These are phyloP conservation scores for Bolboschoenoplectus hybrid DNA, from an alignment of 202 grass and related monocot species.

Conservation along the genomic window DNA sequence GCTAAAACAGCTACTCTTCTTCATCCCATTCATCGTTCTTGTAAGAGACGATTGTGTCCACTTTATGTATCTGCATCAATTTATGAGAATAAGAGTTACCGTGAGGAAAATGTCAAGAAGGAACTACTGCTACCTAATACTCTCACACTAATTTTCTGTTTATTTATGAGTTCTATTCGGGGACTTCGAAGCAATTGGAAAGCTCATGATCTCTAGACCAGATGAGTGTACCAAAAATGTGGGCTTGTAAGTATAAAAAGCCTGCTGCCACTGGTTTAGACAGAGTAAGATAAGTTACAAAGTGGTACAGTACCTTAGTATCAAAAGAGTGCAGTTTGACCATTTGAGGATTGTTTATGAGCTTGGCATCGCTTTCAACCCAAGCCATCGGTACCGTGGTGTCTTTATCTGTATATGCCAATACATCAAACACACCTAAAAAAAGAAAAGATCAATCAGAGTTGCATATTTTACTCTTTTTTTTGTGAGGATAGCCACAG, in stretches of 20 bases:
- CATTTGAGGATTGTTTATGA: conserved; percentile 93
- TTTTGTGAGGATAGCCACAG: neutral
- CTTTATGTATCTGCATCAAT: conserved; percentile 89
- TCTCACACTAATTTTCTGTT: too few species aligned
- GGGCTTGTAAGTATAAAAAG: neutral
- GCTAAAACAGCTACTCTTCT: conserved; percentile 44
- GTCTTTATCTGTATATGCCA: conserved; percentile 93
- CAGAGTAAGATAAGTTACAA: neutral
- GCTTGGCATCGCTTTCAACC: conserved; percentile 97
- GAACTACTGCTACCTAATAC: neutral
- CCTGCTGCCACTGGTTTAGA: neutral
- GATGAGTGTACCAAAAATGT: neutral
- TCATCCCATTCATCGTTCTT: conserved; percentile 86
- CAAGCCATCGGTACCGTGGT: conserved; percentile 72
- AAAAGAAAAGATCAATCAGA: neutral
- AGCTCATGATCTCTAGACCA: conserved; percentile 14
- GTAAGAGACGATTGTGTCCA: conserved; percentile 94
- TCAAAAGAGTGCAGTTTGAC: conserved; percentile 94
- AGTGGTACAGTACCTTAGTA: conserved; percentile 69
- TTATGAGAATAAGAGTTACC: conserved; percentile 2
- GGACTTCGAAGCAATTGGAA: neutral
- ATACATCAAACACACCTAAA: conserved; percentile 87
- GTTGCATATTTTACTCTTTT: neutral
- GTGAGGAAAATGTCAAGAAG: neutral
- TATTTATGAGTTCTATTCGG: neutral